Percentiles rank a stretch among this genome's conserved stretches.
Conservation (phyloP, 768 basidiomycete species). For the Mycena epipterygia region DNA sequence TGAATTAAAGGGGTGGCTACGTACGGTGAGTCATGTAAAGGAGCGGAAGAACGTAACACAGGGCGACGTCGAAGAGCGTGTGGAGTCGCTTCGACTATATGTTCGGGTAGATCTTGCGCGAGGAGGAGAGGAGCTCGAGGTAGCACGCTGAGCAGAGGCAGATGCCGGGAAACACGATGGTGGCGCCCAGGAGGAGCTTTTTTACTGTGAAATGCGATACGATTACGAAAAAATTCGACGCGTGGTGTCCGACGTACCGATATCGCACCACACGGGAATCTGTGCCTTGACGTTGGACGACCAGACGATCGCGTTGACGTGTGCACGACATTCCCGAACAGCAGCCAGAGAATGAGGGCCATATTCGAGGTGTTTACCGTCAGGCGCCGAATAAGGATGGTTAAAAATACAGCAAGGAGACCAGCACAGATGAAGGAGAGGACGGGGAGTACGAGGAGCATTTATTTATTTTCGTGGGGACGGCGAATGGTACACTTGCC, state of each 20-base stretch:
- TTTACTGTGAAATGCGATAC: not conserved
- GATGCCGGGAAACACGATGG: slow-evolving; percentile 20
- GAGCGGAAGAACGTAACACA: slow-evolving; percentile 28
- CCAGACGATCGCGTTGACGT: slow-evolving; percentile 29
- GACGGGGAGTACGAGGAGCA: not conserved
- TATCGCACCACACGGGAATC: slow-evolving; percentile 29
- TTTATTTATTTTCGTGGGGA: too few species aligned
- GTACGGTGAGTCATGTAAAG: slow-evolving; percentile 29
- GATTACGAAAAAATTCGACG: not conserved
- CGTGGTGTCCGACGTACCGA: slow-evolving; percentile 9
- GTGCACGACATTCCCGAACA: slow-evolving; percentile 27
- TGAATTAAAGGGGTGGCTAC: not conserved
- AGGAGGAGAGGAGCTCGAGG: slow-evolving; percentile 21
- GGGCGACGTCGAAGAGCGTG: slow-evolving; percentile 21
- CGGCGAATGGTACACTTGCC: too few species aligned
- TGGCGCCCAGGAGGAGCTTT: slow-evolving; percentile 17
- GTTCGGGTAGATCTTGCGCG: slow-evolving; percentile 31
- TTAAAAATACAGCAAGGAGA: slow-evolving; percentile 31
- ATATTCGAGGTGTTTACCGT: not conserved
- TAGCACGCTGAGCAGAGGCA: slow-evolving; percentile 27
- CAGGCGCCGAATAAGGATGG: slow-evolving; percentile 13
- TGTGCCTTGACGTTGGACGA: slow-evolving; percentile 1
- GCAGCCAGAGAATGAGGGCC: slow-evolving; percentile 12
- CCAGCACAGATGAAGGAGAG: slow-evolving; percentile 28
- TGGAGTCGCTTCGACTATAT: slow-evolving; percentile 29